Conservation (phyloP, 2,329 filamentous ascomycete species). For the Xylariaceae sp. region DNA sequence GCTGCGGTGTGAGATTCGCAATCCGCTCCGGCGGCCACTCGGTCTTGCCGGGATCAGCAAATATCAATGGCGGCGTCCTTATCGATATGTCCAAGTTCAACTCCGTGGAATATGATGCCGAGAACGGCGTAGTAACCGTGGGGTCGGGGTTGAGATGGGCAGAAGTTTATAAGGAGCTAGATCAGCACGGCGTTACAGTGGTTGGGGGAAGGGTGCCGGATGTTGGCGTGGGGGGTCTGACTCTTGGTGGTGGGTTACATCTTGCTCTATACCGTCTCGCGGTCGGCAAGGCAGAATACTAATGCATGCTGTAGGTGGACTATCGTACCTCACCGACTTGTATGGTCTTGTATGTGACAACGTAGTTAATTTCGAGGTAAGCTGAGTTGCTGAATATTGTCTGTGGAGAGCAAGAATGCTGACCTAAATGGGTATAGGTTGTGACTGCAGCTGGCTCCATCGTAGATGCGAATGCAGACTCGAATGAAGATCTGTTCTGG, state of each 20-base stretch:
- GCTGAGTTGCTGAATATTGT: neutral
- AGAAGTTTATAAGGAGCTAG: slow-evolving; percentile 28
- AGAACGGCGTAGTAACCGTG: slow-evolving; percentile 21
- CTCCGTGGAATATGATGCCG: slow-evolving; percentile 26
- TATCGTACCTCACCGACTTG: slow-evolving; percentile 30
- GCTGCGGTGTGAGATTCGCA: slow-evolving; percentile 24
- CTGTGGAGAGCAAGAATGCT: slow-evolving; percentile 1
- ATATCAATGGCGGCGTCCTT: slow-evolving; percentile 31
- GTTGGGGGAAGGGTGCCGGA: slow-evolving; percentile 31
- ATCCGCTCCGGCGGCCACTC: slow-evolving; percentile 33
- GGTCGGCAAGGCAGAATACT: neutral
- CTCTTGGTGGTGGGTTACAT: slow-evolving; percentile 23
- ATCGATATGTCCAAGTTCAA: slow-evolving; percentile 28
- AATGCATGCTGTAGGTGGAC: slow-evolving; percentile 20
- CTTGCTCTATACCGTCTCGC: neutral
- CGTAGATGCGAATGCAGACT: slow-evolving; percentile 29
- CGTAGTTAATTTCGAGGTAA: slow-evolving; percentile 32
- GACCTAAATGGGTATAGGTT: slow-evolving; percentile 25
- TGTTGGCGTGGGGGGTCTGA: slow-evolving; percentile 33
- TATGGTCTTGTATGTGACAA: slow-evolving; percentile 32
- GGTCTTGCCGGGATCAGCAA: slow-evolving; percentile 24
- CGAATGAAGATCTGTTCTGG: slow-evolving; percentile 31
- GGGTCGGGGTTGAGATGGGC: slow-evolving; percentile 31
- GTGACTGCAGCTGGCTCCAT: slow-evolving; percentile 37
- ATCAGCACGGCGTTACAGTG: slow-evolving; percentile 30